phyloP scores from a whole-genome alignment of 2,329 filamentous ascomycete species.

The Neonectria coccinea region DNA sequence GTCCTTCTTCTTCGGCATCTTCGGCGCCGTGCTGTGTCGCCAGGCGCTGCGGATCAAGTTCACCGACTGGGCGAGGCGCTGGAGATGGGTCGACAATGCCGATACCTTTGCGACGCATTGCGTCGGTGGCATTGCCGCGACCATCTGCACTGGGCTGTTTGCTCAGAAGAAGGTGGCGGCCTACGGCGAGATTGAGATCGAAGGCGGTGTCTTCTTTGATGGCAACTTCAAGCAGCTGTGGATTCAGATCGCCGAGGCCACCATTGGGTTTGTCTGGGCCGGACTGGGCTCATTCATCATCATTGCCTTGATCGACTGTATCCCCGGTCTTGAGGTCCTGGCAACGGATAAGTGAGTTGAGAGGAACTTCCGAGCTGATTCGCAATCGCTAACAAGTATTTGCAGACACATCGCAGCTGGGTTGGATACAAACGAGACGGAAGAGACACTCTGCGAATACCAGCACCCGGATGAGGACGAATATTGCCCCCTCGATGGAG shows the following conservation, averaged over 20 bases:
- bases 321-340: conserved; percentile 34
- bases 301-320: conserved; percentile 34
- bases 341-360: conserved; percentile 31
- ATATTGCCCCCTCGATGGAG: conserved; percentile 25
- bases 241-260: conserved; percentile 29
- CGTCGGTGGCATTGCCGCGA: conserved; percentile 31
- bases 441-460: conserved; percentile 31
- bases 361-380: no score
- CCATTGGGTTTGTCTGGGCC: conserved; percentile 30
- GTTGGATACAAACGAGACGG: conserved; percentile 27
- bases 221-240: conserved; percentile 31
- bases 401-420: conserved; percentile 27
- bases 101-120: conserved; percentile 37
- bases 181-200: conserved; percentile 31
- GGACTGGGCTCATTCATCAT: conserved; percentile 27
- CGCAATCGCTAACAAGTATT: not conserved
- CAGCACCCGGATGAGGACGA: conserved; percentile 31
- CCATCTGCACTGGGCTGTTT: conserved; percentile 32
- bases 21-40: conserved; percentile 60
- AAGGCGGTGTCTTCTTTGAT: conserved; percentile 33
- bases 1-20: conserved; percentile 60
- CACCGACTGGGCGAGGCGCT: conserved; percentile 26
- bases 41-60: conserved; percentile 49
- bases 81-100: conserved; percentile 34
- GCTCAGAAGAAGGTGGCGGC: conserved; percentile 34